A percentile compares a stretch with the other conserved stretches of the same genome.
Evolutionary conservation across 305 asterid species (phyloP).

Genomic region (Salvia sclarea): DNA sequence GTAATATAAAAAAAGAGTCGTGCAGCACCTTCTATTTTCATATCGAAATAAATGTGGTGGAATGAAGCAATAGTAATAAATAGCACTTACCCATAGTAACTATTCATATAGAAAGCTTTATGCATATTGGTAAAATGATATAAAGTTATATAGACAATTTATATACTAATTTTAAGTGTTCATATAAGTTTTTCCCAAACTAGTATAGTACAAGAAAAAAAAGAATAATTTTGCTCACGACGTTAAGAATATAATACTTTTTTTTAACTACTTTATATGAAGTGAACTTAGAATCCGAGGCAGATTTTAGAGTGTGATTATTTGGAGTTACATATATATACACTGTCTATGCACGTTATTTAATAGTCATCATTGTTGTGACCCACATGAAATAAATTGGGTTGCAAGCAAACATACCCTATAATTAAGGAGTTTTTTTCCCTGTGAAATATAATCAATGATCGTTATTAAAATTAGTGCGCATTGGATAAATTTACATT

Average conservation of each 20-base stretch:
- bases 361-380: background rate
- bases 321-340: background rate
- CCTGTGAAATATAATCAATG: too few species aligned
- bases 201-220: background rate
- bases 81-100: background rate
- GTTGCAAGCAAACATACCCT: background rate
- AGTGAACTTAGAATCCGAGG: conserved; percentile 3
- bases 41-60: background rate
- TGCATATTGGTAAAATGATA: background rate
- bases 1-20: too few species aligned
- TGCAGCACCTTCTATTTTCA: too few species aligned
- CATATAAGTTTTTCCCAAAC: background rate
- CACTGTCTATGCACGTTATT: background rate
- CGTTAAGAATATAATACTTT: background rate
- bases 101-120: background rate
- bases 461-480: too few species aligned
- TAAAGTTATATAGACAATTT: background rate
- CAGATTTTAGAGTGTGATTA: background rate
- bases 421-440: background rate
- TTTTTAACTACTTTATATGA: background rate
- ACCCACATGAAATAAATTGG: conserved; percentile 5
- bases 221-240: background rate
- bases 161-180: background rate
- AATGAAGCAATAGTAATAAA: background rate
- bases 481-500: too few species aligned